Evolutionary conservation across 2,329 filamentous ascomycete genomes (phyloP).

Genomic region (Raffaelea arxii): DNA sequence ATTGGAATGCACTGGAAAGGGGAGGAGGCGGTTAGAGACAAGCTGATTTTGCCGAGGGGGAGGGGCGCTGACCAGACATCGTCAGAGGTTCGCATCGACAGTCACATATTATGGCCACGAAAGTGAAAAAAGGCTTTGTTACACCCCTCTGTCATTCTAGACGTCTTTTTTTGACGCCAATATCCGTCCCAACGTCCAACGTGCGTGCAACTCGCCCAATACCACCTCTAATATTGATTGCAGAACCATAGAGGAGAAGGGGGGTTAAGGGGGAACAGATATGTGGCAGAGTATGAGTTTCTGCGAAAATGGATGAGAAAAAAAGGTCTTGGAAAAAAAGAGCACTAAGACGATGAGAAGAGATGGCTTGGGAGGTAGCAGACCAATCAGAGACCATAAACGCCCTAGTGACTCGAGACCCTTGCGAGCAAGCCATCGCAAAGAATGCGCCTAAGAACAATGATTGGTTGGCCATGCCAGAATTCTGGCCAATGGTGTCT

Average conservation of each 20-base stretch:
- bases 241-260: no score
- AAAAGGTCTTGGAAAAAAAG: background rate
- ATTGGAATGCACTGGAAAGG: no score
- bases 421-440: background rate
- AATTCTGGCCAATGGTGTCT: constrained; percentile 9
- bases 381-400: constrained; percentile 9
- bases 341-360: background rate
- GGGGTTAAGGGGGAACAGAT: background rate
- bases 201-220: background rate
- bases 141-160: no score
- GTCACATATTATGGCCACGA: no score
- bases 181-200: background rate
- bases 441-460: background rate
- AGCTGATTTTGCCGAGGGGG: no score
- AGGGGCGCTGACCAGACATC: no score
- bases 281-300: background rate
- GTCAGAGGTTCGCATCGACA: no score
- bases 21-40: no score
- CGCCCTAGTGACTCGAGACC: constrained; percentile 8
- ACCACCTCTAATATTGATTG: no score
- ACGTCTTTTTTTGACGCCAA: no score
- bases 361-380: constrained; percentile 1
- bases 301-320: background rate
- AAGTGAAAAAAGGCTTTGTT: no score
- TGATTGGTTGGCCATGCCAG: constrained; percentile 7